Percentiles rank a stretch among this genome's conserved stretches.
Conservation (phyloP, 2,329 filamentous ascomycete species). For the Metarhizium album region DNA sequence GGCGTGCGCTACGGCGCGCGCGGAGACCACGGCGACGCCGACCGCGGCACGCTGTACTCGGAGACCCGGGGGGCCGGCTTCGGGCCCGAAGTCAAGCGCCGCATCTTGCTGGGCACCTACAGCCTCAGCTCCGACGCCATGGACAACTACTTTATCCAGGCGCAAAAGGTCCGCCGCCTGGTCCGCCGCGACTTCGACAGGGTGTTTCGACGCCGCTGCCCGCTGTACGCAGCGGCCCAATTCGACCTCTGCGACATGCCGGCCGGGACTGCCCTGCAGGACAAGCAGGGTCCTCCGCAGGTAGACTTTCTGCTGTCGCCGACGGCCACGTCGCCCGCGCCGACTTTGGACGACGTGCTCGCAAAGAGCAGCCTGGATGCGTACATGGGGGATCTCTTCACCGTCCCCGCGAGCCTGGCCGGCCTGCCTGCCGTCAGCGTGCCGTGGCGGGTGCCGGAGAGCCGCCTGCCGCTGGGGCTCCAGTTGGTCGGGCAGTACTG, state of each 20-base stretch:
- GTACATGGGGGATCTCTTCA: constrained; percentile 93
- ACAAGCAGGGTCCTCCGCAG: constrained; percentile 47
- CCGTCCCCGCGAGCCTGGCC: constrained; percentile 85
- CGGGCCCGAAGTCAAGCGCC: constrained; percentile 72
- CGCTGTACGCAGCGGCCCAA: constrained; percentile 43
- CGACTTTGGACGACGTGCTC: constrained; percentile 47
- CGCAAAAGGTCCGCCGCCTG: constrained; percentile 74
- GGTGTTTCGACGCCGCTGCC: constrained; percentile 61
- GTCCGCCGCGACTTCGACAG: constrained; percentile 80
- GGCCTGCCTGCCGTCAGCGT: constrained; percentile 83
- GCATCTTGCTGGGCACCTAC: constrained; percentile 84
- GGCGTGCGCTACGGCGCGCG: constrained; percentile 81
- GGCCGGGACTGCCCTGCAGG: constrained; percentile 37
- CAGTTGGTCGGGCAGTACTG: constrained; percentile 77
- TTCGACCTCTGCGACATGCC: constrained; percentile 53
- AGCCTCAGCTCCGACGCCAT: constrained; percentile 82
- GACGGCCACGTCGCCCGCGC: constrained; percentile 70
- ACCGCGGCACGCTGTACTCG: constrained; percentile 60
- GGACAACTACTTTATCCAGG: constrained; percentile 94
- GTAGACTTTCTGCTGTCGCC: constrained; percentile 85
- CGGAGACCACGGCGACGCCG: constrained; percentile 38
- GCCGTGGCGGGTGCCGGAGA: constrained; percentile 36
- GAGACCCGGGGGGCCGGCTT: constrained; percentile 64
- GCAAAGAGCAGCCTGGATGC: constrained; percentile 52
- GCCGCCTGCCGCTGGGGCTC: constrained; percentile 39